phyloP scores from a whole-genome alignment of 2,329 filamentous ascomycete genomes.

The Cordyceps javanica region DNA sequence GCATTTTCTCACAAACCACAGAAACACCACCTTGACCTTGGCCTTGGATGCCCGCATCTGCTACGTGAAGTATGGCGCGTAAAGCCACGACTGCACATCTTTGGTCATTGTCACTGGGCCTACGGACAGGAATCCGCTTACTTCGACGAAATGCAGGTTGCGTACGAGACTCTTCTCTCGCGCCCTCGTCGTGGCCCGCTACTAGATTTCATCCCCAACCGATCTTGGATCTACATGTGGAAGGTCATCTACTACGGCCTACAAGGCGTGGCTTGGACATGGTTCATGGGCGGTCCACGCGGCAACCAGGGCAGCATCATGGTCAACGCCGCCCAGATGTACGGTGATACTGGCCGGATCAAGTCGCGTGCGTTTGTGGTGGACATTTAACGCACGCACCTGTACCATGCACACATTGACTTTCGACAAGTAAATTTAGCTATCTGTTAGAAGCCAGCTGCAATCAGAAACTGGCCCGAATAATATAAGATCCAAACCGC shows the following conservation, averaged over 20 bases:
- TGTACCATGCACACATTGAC: background rate
- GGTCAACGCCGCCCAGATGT: conserved; percentile 53
- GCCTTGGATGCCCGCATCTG: conserved; percentile 64
- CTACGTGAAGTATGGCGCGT: conserved; percentile 69
- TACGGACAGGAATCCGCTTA: conserved; percentile 63
- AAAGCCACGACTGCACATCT: conserved; percentile 70
- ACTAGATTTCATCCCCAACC: conserved; percentile 40
- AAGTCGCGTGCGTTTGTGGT: conserved; percentile 34
- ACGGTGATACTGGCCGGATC: conserved; percentile 44
- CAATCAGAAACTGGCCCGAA: conserved; percentile 28
- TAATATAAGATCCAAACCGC: conserved; percentile 32
- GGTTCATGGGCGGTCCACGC: conserved; percentile 48
- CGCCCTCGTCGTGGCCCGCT: conserved; percentile 36
- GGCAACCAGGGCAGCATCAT: conserved; percentile 44
- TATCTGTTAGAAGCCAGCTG: conserved; percentile 4
- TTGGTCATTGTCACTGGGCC: conserved; percentile 77
- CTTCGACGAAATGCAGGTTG: conserved; percentile 68
- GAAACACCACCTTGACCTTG: conserved; percentile 63
- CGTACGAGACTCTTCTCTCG: conserved; percentile 61
- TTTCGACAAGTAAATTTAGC: background rate
- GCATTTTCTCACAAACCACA: conserved; percentile 18
- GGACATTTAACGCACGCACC: conserved; percentile 21
- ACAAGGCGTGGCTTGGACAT: conserved; percentile 47
- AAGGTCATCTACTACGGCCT: conserved; percentile 40
- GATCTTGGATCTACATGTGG: conserved; percentile 40